Evolutionary conservation across 345 rosid species (phyloP), one percentile per base, ranked within the genome.

Genomic region (Passiflora organensis): DNA sequence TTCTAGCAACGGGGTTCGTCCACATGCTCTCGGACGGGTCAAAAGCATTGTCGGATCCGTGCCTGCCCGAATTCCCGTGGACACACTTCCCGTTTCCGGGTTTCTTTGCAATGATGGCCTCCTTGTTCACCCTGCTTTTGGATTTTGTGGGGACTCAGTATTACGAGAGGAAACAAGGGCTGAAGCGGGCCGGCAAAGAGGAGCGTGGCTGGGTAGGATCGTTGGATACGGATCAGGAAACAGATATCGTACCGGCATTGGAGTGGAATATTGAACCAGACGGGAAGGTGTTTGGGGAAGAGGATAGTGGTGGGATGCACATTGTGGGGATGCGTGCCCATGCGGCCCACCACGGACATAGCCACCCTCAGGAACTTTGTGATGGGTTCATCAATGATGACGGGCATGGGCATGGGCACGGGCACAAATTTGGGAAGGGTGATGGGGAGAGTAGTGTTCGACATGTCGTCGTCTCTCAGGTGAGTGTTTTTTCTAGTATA

Each of bases 391-490:
- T 37, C 0, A 70, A 47, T 43, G 76, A 59, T 14, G 57, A 45
- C 0, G 72, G 51, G 0, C 69, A 51, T 4, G 63, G 60, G 0
- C 74, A 60, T 23, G 70, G 56, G 10, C 72, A 69, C 10, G 70
- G 48, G 0, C 60, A 58, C 28, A 76, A 69, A 13, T 70, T 67
- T 6, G 79, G 70, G 15, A 62, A 15, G 28, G 88, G 71, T 16
- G 80, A 82, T 6, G 80, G 57, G 62, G 84, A 80, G 36, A 73
- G 76, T 58, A 82, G 89, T 42, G 47, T 63, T 11, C 73, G 96
- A 42, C 97, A 91, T 71, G 91, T 87, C 32, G 96, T 87, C 37
- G 96, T 91, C 63, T 91, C 97, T 25, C 97, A 87, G 95, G 97
- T 91, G 50, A 53, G 51, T 14, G 96, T 96, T 15, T 85, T 91